These are phyloP conservation scores for Penicillium odoratum DNA, from an alignment of 495 filamentous ascomycete genomes.

Conservation along the genomic window DNA sequence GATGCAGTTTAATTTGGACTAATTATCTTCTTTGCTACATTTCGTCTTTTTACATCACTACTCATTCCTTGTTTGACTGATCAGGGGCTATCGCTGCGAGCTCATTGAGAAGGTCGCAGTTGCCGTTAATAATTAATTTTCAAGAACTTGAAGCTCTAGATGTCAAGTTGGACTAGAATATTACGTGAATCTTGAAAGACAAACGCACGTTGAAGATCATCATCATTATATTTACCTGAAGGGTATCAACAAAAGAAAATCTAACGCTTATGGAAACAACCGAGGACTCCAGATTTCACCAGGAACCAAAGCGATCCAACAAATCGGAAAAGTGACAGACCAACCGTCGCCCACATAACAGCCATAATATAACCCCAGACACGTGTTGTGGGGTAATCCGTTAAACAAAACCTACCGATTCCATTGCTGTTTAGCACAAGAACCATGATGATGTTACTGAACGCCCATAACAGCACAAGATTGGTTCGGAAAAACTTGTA, in stretches of 20 bases:
- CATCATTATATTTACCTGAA: not conserved
- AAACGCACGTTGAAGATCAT: not conserved
- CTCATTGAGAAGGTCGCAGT: no score
- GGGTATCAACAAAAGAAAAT: not conserved
- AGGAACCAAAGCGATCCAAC: constrained; percentile 14
- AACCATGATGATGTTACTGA: constrained; percentile 76
- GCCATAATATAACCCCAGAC: constrained; percentile 12
- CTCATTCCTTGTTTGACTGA: no score
- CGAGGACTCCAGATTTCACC: constrained; percentile 4
- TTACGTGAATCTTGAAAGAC: no score
- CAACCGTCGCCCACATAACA: constrained; percentile 13
- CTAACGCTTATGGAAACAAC: constrained; percentile 5
- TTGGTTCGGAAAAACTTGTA: constrained; percentile 94
- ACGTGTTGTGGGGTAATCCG: constrained; percentile 31
- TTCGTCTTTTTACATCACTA: no score
- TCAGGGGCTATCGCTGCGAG: no score
- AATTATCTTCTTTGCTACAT: no score
- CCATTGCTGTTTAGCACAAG: constrained; percentile 79
- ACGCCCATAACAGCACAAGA: constrained; percentile 80
- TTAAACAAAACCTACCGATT: constrained; percentile 70
- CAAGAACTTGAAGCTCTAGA: no score
- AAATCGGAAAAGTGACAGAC: constrained; percentile 13
- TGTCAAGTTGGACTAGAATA: no score
- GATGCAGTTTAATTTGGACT: no score
- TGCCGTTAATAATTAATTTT: no score